phyloP scores from a whole-genome alignment of 805 yeast genomes.

The Lipomyces sp. region DNA sequence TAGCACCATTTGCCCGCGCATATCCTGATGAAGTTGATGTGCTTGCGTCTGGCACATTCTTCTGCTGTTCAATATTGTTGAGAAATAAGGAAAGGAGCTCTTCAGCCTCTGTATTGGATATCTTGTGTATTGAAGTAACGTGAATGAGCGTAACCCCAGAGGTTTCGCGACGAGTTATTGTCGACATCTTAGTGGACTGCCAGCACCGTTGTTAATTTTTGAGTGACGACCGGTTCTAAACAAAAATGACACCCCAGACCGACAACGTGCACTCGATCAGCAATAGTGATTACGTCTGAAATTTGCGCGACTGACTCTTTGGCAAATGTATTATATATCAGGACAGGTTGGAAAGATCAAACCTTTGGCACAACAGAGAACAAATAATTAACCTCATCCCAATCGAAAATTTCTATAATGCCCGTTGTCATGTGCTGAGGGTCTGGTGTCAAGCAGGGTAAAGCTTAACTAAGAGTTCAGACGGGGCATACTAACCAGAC shows the following conservation, averaged over 20 bases:
- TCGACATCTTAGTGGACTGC: slow-evolving; percentile 12
- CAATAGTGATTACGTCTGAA: not conserved
- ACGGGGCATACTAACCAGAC: not conserved
- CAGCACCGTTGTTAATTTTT: not conserved
- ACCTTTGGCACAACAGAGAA: not conserved
- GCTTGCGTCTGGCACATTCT: not conserved
- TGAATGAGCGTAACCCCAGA: slow-evolving; percentile 39
- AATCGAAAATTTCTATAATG: not conserved
- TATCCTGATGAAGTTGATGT: not conserved
- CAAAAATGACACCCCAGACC: not conserved
- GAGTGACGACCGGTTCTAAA: not conserved
- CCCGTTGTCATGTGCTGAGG: no score
- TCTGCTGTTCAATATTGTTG: slow-evolving; percentile 44
- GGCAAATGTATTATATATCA: not conserved
- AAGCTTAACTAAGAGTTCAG: not conserved
- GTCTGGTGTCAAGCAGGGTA: not conserved
- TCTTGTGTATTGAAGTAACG: slow-evolving; percentile 29
- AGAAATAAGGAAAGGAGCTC: slow-evolving; percentile 40
- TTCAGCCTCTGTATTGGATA: slow-evolving; percentile 40
- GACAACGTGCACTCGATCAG: not conserved
- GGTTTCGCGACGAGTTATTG: slow-evolving; percentile 20
- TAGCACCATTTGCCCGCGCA: not conserved
- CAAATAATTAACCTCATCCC: not conserved
- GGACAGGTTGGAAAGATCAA: not conserved
- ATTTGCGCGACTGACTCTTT: not conserved